Conservation (phyloP, 257 asterid species). For the Ligustrum vulgare region DNA sequence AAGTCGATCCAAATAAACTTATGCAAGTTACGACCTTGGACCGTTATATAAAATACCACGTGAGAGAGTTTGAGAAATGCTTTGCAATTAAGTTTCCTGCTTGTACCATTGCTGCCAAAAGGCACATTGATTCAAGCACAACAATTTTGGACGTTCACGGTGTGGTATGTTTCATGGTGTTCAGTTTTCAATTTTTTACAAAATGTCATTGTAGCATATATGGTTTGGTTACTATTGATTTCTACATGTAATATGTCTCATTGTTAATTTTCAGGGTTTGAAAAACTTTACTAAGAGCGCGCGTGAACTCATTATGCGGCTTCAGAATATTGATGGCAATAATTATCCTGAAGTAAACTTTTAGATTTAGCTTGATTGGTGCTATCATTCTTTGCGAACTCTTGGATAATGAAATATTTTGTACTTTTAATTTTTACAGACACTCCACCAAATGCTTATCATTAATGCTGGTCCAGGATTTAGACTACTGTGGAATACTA, state of each 20-base stretch:
- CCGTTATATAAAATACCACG: constrained; percentile 73
- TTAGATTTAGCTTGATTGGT: constrained; percentile 24
- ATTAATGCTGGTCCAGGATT: constrained; percentile 89
- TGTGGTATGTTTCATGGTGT: constrained; percentile 55
- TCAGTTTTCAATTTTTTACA: constrained; percentile 9
- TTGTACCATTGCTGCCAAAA: constrained; percentile 77
- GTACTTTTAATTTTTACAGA: constrained; percentile 41
- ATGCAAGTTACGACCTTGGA: constrained; percentile 83
- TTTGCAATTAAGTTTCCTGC: constrained; percentile 82
- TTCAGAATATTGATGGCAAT: constrained; percentile 86
- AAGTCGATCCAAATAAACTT: constrained; percentile 73
- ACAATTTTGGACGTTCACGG: constrained; percentile 86
- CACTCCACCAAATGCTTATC: constrained; percentile 80
- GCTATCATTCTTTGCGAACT: constrained; percentile 17
- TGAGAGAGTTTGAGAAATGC: constrained; percentile 70
- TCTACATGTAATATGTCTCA: constrained; percentile 11
- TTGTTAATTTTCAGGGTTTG: constrained; percentile 53
- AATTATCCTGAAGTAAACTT: constrained; percentile 77
- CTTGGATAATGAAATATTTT: constrained; percentile 24
- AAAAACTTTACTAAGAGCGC: constrained; percentile 74
- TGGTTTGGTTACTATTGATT: neutral
- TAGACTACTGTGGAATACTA: constrained; percentile 70
- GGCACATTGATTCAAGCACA: constrained; percentile 86
- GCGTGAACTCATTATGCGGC: constrained; percentile 67
- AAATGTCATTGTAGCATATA: neutral